Percentiles rank a stretch among this genome's conserved stretches.
Evolutionary conservation across 2,329 filamentous ascomycete genomes (phyloP).

Genomic region (Neonectria coccinea): DNA sequence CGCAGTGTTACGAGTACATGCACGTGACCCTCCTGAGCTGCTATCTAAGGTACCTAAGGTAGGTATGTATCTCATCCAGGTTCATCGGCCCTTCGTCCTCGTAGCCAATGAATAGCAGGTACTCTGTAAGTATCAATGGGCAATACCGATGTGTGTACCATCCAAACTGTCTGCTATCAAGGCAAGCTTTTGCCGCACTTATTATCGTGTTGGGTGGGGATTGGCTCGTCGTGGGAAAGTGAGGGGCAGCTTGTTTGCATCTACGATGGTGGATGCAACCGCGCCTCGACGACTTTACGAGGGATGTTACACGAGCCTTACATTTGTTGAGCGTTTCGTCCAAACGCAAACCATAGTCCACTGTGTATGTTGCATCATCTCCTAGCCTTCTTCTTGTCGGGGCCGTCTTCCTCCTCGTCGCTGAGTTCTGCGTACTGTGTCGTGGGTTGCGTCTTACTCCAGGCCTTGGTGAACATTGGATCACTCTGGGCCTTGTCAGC

Average conservation of each 20-base stretch:
- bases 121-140: conserved; percentile 2
- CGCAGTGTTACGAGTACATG: conserved; percentile 25
- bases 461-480: conserved; percentile 93
- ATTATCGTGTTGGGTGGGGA: neutral
- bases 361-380: conserved; percentile 53
- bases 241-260: conserved; percentile 16
- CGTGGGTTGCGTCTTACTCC: conserved; percentile 90
- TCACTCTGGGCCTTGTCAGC: conserved; percentile 93
- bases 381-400: conserved; percentile 74
- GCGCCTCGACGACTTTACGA: conserved; percentile 18
- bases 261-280: neutral
- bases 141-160: conserved; percentile 1
- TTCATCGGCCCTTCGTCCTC: neutral
- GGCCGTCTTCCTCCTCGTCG: conserved; percentile 81
- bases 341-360: conserved; percentile 15
- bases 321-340: conserved; percentile 20
- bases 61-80: neutral
- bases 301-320: conserved; percentile 22
- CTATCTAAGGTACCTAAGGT: neutral
- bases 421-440: conserved; percentile 91
- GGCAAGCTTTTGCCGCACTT: neutral
- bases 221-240: conserved; percentile 14
- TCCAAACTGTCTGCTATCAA: neutral
- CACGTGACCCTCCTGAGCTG: conserved; percentile 36
- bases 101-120: neutral